A percentile compares a stretch with the other conserved stretches of the same genome.
Conservation (phyloP, 805 yeast genomes). For the Schwanniomyces yamadae region DNA sequence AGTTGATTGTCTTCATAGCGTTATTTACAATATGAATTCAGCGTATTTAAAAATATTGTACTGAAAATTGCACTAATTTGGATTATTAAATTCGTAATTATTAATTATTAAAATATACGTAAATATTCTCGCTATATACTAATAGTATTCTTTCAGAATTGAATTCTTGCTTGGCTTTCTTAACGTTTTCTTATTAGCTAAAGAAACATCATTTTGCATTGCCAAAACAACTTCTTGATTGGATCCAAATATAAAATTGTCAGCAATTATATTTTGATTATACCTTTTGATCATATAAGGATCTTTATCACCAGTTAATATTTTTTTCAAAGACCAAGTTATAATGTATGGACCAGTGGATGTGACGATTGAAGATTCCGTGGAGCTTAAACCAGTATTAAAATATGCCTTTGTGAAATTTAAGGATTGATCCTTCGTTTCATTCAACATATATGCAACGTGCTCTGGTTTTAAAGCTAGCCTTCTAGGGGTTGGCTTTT, state of each 20-base stretch:
- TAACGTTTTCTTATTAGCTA: conserved; percentile 62
- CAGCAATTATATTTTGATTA: conserved; percentile 62
- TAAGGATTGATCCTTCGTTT: conserved; percentile 47
- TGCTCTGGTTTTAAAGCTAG: conserved; percentile 72
- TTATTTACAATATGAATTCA: too few relatives aligned
- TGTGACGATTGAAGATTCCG: conserved; percentile 71
- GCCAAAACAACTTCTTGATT: conserved; percentile 72
- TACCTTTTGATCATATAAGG: conserved; percentile 63
- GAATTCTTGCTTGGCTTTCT: conserved; percentile 39
- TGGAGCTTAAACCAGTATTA: conserved; percentile 63
- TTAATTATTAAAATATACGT: too few relatives aligned
- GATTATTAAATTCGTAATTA: too few relatives aligned
- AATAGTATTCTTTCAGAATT: neutral
- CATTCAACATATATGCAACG: conserved; percentile 55
- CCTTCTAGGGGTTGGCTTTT: conserved; percentile 68
- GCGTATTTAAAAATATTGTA: too few relatives aligned
- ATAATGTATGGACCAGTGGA: conserved; percentile 82
- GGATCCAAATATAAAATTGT: conserved; percentile 74
- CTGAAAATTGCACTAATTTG: too few relatives aligned
- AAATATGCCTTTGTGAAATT: conserved; percentile 73
- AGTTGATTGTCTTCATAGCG: too few relatives aligned
- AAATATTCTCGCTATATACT: too few relatives aligned
- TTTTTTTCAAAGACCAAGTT: conserved; percentile 70
- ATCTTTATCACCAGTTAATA: conserved; percentile 48
- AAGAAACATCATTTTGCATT: conserved; percentile 70